Base-by-base conservation (phyloP, 1,139 yeast species). In the Taiozyma sp. region DNA sequence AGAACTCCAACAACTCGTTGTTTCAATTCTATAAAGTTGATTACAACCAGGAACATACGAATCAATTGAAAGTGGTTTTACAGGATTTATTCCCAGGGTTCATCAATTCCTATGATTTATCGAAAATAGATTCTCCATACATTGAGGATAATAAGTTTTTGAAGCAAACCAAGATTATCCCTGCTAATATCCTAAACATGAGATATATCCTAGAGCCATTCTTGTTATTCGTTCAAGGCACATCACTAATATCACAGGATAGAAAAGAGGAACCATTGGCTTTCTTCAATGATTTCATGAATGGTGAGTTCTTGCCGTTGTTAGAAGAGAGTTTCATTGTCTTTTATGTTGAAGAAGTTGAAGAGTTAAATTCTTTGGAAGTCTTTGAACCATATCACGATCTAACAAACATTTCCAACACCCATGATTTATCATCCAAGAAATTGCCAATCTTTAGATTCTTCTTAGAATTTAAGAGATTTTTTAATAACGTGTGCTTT, bases 111-210 rank as follows among this genome's bases (percentile, higher is more conserved):
- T 69, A 65, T 41, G 57, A 59, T 54, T 61, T 53, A 46, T 43
- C 64, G 1, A 61, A 58, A 46, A 58, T 65, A 28, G 69, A 68
- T 54, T 72, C 83, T 0, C 81, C 83, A 5, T 85, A 79, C 59
- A 77, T 86, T 46, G 81, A 83, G 49, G 80, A 74, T 56, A 87
- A 81, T 55, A 68, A 76, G 5, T 75, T 74, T 56, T 74, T 80
- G 14, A 75, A 76, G 56, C 84, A 86, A 50, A 84, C 85, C 53
- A 78, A 85, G 1, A 71, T 91, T 43, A 88, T 88, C 1, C 83
- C 87, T 0, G 81, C 89, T 5, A 83, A 83, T 60, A 77, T 89
- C n/a, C 83, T 86, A 68, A 88, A 90, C 61, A 88, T 90, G 84
- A 77, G 95, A 57, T 78, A 88, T 4, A 77, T 89, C 29, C 53